A percentile compares a stretch with the other conserved stretches of the same genome.
phyloP scores from a whole-genome alignment of 805 yeast species.

The Diddensiella caesifluorescens region DNA sequence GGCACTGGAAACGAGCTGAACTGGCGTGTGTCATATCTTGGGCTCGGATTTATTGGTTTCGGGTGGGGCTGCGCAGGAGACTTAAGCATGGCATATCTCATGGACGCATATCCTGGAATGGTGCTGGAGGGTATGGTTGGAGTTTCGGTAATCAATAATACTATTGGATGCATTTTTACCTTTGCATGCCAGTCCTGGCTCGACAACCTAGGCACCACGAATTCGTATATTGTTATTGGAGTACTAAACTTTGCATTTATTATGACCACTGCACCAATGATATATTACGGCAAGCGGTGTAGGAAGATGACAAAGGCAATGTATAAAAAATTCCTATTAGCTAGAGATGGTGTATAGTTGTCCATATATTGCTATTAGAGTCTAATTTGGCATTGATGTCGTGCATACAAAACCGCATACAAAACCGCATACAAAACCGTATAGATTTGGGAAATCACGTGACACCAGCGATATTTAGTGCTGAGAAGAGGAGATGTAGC shows the following conservation, averaged over 20 bases:
- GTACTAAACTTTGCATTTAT: conserved; percentile 48
- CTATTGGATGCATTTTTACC: conserved; percentile 59
- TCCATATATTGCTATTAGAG: no score
- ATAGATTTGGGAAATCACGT: no score
- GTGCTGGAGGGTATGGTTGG: conserved; percentile 53
- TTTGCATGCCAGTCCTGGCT: conserved; percentile 58
- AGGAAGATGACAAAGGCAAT: conserved; percentile 33
- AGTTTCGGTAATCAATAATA: conserved; percentile 53
- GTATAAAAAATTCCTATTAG: conserved; percentile 18
- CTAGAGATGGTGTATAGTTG: conserved; percentile 16
- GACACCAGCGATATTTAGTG: no score
- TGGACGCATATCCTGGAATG: conserved; percentile 52
- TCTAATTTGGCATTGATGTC: no score
- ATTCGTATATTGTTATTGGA: conserved; percentile 54
- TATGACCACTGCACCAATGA: conserved; percentile 52
- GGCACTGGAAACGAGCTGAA: conserved; percentile 50
- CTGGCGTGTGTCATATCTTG: conserved; percentile 53
- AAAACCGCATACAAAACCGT: no score
- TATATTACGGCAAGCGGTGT: conserved; percentile 55
- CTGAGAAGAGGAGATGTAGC: no score
- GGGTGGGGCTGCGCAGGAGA: conserved; percentile 59
- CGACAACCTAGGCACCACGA: conserved; percentile 44
- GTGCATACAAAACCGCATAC: no score
- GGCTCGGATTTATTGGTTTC: conserved; percentile 50
- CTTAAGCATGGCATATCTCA: conserved; percentile 49